Evolutionary conservation across 441 rosid genomes (phyloP), one percentile per base, ranked within the genome.

Genomic region (Syzygium malaccense): DNA sequence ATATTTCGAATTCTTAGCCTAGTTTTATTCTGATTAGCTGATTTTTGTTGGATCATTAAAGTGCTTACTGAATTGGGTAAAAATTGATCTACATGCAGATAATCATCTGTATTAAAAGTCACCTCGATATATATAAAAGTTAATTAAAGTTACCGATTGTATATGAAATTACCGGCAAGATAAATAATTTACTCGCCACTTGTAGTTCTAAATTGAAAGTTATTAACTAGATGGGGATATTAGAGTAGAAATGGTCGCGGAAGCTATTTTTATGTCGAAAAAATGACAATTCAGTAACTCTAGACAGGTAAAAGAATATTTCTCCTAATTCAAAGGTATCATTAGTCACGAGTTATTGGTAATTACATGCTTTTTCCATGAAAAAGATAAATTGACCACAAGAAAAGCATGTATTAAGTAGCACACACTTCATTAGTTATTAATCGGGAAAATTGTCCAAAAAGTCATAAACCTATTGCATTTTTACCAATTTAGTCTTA

Each of bases 141-240:
- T 57, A 57, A 28, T 20, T 57, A 10, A 57, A 10, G n/a, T 57
- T 25, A 13, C 0, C 2, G 4, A 57, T 57, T 25, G 0, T 57
- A 3, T 57, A 57, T 57, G 4, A 25, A 25, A 57, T 57, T 57
- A 57, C 3, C 6, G 4, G n/a, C 60, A 51, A 51, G 54, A 57
- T 9, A 5, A 9, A 57, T 57, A 25, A 57, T 10, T 25, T 57
- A 57, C 62, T 57, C 14, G 14, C 54, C 54, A 10, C n/a, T 0
- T 14, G 1, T 9, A 0, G 3, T n/a, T n/a, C 0, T n/a, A 18
- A 62, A n/a, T 62, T n/a, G 33, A n/a, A 62, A 28, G 2, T 60
- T 28, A 1, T 14, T 14, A 28, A 60, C 1, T 60, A 13, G 8
- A n/a, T n/a, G 68, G 33, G 33, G 4, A 62, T n/a, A 14, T 62